phyloP scores from a whole-genome alignment of 108 stramenopile species.

The Asterionellopsis glacialis region DNA sequence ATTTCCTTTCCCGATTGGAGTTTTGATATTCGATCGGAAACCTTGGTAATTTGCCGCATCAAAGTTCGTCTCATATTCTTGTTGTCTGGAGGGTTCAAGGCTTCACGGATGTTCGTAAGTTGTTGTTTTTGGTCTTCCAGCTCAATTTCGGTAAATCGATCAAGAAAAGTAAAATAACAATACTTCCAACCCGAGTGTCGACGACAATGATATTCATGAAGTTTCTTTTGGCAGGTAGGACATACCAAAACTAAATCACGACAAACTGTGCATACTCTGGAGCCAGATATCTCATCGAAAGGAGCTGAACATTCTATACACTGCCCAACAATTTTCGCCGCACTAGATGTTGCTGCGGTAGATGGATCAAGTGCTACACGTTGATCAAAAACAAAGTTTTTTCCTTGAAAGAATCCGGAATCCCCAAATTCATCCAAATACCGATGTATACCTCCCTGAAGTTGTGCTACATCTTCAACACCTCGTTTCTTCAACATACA shows the following conservation, averaged over 20 bases:
- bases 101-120: slow-evolving; percentile 36
- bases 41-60: slow-evolving; percentile 58
- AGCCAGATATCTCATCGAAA: slow-evolving; percentile 62
- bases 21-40: slow-evolving; percentile 29
- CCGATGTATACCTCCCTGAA: slow-evolving; percentile 90
- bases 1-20: slow-evolving; percentile 18
- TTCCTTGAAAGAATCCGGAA: slow-evolving; percentile 81
- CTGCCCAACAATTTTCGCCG: slow-evolving; percentile 37
- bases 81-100: slow-evolving; percentile 20
- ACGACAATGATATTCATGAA: slow-evolving; percentile 68
- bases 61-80: slow-evolving; percentile 65
- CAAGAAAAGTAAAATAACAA: slow-evolving; percentile 75
- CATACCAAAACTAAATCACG: slow-evolving; percentile 69
- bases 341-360: not conserved
- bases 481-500: slow-evolving; percentile 66
- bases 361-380: slow-evolving; percentile 60
- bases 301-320: slow-evolving; percentile 55
- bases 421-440: slow-evolving; percentile 86
- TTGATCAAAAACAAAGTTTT: slow-evolving; percentile 93
- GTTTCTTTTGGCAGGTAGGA: slow-evolving; percentile 28
- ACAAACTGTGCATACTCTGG: slow-evolving; percentile 71
- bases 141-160: slow-evolving; percentile 41
- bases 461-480: slow-evolving; percentile 73
- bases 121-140: slow-evolving; percentile 30
- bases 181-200: slow-evolving; percentile 61